Evolutionary conservation across 768 basidiomycete species (phyloP).

Genomic region (Coprinellus aureogranulatus): DNA sequence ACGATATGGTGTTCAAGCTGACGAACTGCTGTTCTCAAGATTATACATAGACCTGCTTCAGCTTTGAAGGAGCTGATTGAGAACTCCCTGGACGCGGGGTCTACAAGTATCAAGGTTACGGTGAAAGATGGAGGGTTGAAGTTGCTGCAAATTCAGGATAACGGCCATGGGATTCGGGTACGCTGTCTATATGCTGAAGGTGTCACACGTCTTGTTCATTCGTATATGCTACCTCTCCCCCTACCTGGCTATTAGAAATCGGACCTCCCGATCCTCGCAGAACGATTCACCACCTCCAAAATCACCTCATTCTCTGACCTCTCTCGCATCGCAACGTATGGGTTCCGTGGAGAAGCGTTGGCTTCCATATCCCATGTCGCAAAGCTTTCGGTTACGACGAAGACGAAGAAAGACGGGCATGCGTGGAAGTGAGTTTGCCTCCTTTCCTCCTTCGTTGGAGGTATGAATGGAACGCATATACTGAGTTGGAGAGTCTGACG

Average conservation of each 20-base stretch:
- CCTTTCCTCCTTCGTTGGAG: background rate
- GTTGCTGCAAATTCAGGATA: slow-evolving; percentile 92
- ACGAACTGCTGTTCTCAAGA: slow-evolving; percentile 18
- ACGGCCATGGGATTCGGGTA: slow-evolving; percentile 92
- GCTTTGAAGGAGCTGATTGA: slow-evolving; percentile 96
- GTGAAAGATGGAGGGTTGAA: slow-evolving; percentile 97
- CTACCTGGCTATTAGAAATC: no score
- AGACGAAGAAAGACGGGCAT: slow-evolving; percentile 75
- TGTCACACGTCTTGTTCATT: no score
- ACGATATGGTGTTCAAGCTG: background rate
- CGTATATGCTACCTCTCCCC: no score
- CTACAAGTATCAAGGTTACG: slow-evolving; percentile 81
- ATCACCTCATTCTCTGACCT: slow-evolving; percentile 80
- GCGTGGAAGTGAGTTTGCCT: slow-evolving; percentile 85
- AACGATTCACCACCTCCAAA: slow-evolving; percentile 95
- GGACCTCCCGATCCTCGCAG: slow-evolving; percentile 87
- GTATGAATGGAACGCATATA: background rate
- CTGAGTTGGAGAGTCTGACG: background rate
- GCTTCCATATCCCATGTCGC: slow-evolving; percentile 95
- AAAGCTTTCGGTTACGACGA: slow-evolving; percentile 85
- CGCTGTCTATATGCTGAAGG: slow-evolving; percentile 21
- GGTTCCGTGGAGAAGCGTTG: slow-evolving; percentile 95
- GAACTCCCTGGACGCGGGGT: slow-evolving; percentile 91
- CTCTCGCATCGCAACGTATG: slow-evolving; percentile 82
- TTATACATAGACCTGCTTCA: slow-evolving; percentile 71